Conservation (phyloP, 805 yeast species). For the Metschnikowia lochheadii region DNA sequence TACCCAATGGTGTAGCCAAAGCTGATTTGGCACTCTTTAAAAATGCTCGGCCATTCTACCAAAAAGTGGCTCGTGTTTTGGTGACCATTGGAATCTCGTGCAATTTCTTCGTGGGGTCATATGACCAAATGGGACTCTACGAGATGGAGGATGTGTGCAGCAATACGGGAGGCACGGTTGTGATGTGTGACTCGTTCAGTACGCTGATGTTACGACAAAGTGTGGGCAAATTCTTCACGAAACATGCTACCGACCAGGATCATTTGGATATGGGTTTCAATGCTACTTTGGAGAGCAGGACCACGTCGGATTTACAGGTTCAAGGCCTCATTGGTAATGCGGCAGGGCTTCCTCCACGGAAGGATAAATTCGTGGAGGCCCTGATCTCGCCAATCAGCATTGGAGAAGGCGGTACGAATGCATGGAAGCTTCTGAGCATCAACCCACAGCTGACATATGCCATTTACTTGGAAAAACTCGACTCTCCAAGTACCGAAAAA, state of each 20-base stretch:
- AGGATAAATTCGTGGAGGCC: constrained; percentile 22
- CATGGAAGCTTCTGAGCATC: constrained; percentile 57
- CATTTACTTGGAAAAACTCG: constrained; percentile 50
- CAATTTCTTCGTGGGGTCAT: constrained; percentile 59
- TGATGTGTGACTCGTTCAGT: constrained; percentile 60
- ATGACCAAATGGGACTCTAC: constrained; percentile 63
- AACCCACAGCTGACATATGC: constrained; percentile 58
- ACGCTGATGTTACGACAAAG: constrained; percentile 69
- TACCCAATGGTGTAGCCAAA: constrained; percentile 26
- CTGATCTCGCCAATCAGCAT: constrained; percentile 30
- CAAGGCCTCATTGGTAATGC: constrained; percentile 65
- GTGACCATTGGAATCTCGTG: constrained; percentile 51
- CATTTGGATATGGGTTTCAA: constrained; percentile 52
- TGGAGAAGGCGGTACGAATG: constrained; percentile 51
- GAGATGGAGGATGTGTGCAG: constrained; percentile 60
- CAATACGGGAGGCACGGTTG: constrained; percentile 59
- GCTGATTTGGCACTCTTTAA: constrained; percentile 29
- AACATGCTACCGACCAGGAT: constrained; percentile 24
- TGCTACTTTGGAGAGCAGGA: constrained; percentile 55
- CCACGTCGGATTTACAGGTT: constrained; percentile 46
- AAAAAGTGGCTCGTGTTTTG: constrained; percentile 43
- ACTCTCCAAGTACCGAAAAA: constrained; percentile 22
- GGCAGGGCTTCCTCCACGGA: constrained; percentile 36
- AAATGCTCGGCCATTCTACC: constrained; percentile 45
- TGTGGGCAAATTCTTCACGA: constrained; percentile 47